phyloP scores from a whole-genome alignment of 495 filamentous ascomycete genomes.

The Penicillium soppii region DNA sequence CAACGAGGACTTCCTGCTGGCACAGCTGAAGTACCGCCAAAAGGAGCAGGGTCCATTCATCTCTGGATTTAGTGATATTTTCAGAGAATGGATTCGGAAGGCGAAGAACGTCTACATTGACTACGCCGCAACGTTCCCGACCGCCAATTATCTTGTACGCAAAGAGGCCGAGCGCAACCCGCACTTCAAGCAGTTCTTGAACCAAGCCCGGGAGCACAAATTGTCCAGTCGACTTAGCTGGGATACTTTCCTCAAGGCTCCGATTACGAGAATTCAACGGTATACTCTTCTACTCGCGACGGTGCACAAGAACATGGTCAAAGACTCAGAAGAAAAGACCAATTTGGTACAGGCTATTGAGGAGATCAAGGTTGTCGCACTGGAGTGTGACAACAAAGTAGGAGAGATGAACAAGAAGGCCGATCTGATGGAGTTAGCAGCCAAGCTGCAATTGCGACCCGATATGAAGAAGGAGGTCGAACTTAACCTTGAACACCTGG shows the following conservation, averaged over 20 bases:
- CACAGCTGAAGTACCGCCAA: conserved; percentile 95
- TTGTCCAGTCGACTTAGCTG: conserved; percentile 84
- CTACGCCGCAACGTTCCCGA: conserved; percentile 85
- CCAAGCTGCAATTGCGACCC: conserved; percentile 78
- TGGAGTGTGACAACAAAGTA: conserved; percentile 93
- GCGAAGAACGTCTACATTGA: conserved; percentile 86
- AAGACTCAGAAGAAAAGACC: conserved; percentile 85
- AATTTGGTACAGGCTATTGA: conserved; percentile 86
- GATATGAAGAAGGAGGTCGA: conserved; percentile 82
- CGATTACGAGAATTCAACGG: conserved; percentile 89
- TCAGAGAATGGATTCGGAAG: conserved; percentile 97
- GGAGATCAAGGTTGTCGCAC: conserved; percentile 89
- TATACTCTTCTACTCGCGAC: conserved; percentile 82
- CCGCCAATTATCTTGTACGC: conserved; percentile 77
- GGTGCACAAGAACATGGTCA: conserved; percentile 77
- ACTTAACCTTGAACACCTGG: conserved; percentile 87
- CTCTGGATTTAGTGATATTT: conserved; percentile 92
- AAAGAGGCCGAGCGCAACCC: conserved; percentile 84
- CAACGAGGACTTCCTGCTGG: conserved; percentile 91
- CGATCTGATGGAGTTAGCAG: conserved; percentile 78
- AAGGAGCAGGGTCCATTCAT: conserved; percentile 96
- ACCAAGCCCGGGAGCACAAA: conserved; percentile 73
- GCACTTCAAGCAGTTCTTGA: conserved; percentile 82
- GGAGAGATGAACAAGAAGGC: conserved; percentile 91
- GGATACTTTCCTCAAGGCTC: conserved; percentile 91